These are phyloP conservation scores for Chrysosporium queenslandicum DNA, from an alignment of 2,329 filamentous ascomycete genomes.

Conservation along the genomic window DNA sequence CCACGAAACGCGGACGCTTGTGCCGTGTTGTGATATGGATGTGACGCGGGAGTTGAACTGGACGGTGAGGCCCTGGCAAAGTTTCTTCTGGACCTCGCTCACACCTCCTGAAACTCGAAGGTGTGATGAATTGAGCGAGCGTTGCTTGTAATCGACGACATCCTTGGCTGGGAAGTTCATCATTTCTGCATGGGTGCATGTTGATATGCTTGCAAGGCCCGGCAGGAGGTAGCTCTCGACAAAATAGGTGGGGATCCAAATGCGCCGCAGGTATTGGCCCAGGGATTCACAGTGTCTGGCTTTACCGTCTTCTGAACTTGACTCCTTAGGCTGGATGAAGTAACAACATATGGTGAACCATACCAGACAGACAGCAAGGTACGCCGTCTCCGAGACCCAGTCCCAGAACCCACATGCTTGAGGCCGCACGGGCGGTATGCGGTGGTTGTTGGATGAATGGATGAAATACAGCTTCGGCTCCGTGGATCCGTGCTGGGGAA, in stretches of 20 bases:
- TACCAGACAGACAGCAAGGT: conserved; percentile 41
- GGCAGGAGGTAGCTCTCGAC: conserved; percentile 45
- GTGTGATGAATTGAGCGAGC: conserved; percentile 41
- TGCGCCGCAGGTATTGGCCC: conserved; percentile 43
- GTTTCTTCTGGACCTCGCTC: conserved; percentile 39
- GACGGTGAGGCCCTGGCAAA: conserved; percentile 37
- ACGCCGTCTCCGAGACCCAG: conserved; percentile 38
- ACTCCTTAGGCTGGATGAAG: conserved; percentile 32
- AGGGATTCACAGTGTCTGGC: conserved; percentile 36
- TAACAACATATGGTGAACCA: conserved; percentile 49
- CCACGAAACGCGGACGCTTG: conserved; percentile 19
- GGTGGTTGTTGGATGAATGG: conserved; percentile 47
- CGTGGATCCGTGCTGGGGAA: conserved; percentile 7
- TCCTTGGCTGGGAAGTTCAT: conserved; percentile 47
- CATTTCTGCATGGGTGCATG: conserved; percentile 44
- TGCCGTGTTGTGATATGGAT: conserved; percentile 16
- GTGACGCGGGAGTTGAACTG: conserved; percentile 29
- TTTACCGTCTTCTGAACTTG: not conserved
- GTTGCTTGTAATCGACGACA: conserved; percentile 42
- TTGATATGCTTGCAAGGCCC: conserved; percentile 46
- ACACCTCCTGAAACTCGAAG: conserved; percentile 45
- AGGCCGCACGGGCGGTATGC: conserved; percentile 37
- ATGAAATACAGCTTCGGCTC: conserved; percentile 38
- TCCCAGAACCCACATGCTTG: conserved; percentile 27
- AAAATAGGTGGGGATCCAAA: conserved; percentile 42